A percentile compares a stretch with the other conserved stretches of the same genome.
These are phyloP conservation scores for Nothopassalora personata DNA, from an alignment of 2,329 filamentous ascomycete genomes.

Conservation along the genomic window DNA sequence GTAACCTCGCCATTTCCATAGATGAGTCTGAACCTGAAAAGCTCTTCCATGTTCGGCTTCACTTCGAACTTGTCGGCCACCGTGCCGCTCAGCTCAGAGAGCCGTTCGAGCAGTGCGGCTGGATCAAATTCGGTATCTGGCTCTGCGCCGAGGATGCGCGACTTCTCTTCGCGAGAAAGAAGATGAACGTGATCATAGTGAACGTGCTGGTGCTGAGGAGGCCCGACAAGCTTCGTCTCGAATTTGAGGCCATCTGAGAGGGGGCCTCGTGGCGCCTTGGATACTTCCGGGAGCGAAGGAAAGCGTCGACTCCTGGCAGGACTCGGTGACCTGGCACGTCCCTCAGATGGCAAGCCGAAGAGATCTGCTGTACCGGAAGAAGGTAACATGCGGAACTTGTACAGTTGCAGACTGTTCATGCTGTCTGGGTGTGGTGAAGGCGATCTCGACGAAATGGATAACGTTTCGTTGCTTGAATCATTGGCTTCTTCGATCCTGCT, in stretches of 20 bases:
- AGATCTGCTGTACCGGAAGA: conserved; percentile 15
- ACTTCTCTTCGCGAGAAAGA: conserved; percentile 24
- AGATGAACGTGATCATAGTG: conserved; percentile 26
- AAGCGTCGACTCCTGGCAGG: conserved; percentile 10
- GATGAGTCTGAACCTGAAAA: conserved; percentile 37
- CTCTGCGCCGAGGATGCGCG: conserved; percentile 24
- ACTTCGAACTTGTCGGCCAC: conserved; percentile 29
- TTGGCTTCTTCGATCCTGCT: conserved; percentile 12
- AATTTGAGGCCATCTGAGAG: conserved; percentile 16
- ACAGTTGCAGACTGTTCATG: conserved; percentile 6
- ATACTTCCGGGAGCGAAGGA: conserved; percentile 3
- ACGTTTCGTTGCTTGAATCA: conserved; percentile 19
- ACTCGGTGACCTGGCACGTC: conserved; percentile 16
- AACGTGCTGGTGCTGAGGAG: conserved; percentile 19
- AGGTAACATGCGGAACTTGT: conserved; percentile 17
- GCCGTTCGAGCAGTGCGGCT: conserved; percentile 20
- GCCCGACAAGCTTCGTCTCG: conserved; percentile 20
- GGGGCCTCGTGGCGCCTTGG: background rate
- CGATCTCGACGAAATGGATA: conserved; percentile 18
- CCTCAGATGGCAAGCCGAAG: conserved; percentile 14
- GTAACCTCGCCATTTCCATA: conserved; percentile 31
- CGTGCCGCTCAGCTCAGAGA: conserved; percentile 19
- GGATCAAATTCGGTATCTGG: conserved; percentile 25
- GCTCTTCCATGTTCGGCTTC: conserved; percentile 28
- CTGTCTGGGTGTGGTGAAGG: conserved; percentile 15